These are phyloP conservation scores for Neofusicoccum parvum DNA, from an alignment of 2,329 filamentous ascomycete species.

Conservation along the genomic window DNA sequence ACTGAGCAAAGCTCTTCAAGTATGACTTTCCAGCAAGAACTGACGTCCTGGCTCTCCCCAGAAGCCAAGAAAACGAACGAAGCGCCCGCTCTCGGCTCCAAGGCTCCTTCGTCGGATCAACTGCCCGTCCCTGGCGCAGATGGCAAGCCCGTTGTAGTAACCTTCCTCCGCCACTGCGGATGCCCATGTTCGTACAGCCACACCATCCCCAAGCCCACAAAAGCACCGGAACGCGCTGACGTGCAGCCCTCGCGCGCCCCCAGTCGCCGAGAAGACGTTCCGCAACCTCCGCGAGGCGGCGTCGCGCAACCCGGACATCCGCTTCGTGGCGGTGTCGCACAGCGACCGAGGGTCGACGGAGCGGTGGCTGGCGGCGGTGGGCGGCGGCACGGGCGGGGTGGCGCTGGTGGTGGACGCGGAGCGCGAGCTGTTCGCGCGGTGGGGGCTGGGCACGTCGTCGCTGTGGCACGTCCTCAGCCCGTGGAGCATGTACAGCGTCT, in stretches of 20 bases:
- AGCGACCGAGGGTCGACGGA: conserved; percentile 35
- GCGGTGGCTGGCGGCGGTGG: conserved; percentile 37
- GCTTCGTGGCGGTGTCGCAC: conserved; percentile 41
- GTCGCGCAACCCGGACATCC: conserved; percentile 28
- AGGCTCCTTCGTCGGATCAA: conserved; percentile 58
- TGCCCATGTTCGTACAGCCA: conserved; percentile 63
- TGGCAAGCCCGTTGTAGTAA: conserved; percentile 61
- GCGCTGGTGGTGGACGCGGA: conserved; percentile 63
- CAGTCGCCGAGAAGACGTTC: conserved; percentile 69
- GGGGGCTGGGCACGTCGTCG: conserved; percentile 65
- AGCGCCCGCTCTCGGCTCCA: conserved; percentile 55
- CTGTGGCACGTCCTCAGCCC: conserved; percentile 67
- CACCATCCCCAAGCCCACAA: background rate
- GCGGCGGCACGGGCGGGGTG: conserved; percentile 60
- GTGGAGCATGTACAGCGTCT: conserved; percentile 58
- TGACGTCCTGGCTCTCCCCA: conserved; percentile 47
- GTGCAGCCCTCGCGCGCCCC: background rate
- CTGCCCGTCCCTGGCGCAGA: conserved; percentile 55
- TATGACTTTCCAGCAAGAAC: conserved; percentile 45
- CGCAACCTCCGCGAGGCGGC: conserved; percentile 35
- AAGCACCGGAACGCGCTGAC: background rate
- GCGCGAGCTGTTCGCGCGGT: conserved; percentile 63
- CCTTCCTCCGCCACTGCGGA: conserved; percentile 73
- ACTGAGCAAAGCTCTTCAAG: background rate
- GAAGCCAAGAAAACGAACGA: conserved; percentile 36